Evolutionary conservation across 768 basidiomycete species (phyloP), one percentile per base, ranked within the genome.

Genomic region (Boletus patriciae): DNA sequence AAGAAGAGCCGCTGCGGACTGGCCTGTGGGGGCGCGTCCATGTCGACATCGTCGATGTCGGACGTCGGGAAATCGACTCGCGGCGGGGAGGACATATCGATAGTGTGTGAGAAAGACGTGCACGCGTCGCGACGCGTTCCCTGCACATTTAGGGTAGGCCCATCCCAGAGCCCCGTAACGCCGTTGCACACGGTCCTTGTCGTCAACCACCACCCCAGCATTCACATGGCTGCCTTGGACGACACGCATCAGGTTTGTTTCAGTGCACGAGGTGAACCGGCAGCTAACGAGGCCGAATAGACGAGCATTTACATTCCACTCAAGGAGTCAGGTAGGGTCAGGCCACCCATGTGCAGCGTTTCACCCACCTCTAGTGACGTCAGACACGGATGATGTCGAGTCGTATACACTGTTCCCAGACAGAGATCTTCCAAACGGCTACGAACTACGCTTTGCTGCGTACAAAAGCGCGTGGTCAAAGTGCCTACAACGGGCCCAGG

Each of bases 11-110:
- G 52, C 36, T 48, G 67, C 3, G 64, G 64, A 33, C 64, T 59
- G 31, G 48, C 6, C 19, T 44, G 56, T 6, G 60, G 56, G 15
- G 61, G 73, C 33, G 70, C 76, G 29, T 72, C 76, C 83, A 84
- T 84, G n/a, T 82, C 74, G 31, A 81, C 73, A 67, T 83, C 81
- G 50, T 86, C 73, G 59, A 73, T 62, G 46, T 76, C 86, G 6
- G 84, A 86, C 1, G 83, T 77, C 4, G 85, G 85, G 65, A 86
- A 86, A 62, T 87, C 83, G 38, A 86, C 70, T 34, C 79, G 75
- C 19, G 84, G 84, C 25, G 84, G 85, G 41, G 84, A 87, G 9
- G 85, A 86, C 85, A 87, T 87, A 4, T 25, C 25, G 25, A 25
- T 4, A 1, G 10, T 25, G 12, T 6, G 34, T 25, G 18, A 52